Evolutionary conservation across 495 filamentous ascomycete species (phyloP), one percentile per base, ranked within the genome.

Genomic region (Xylaria flabelliformis): DNA sequence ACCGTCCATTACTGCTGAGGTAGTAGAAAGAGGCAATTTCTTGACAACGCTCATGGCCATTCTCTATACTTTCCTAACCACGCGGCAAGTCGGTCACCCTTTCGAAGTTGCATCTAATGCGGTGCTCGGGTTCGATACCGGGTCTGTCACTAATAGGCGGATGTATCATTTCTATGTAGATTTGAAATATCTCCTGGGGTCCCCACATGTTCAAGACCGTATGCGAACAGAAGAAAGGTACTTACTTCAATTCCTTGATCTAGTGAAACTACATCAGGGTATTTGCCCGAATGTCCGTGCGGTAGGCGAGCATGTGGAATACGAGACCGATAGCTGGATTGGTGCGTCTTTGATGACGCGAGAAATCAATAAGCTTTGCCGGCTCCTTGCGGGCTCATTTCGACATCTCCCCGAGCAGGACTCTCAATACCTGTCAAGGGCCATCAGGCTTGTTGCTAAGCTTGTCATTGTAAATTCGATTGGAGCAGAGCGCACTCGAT

Each of bases 151-250:
- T 0, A 99, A 98, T 79, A 85, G 97, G 56, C 90, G 96, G 10
- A 93, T 99, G 86, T 97, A 97, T 77, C 95, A 98, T 79, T 98
- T 98, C 85, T 98, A 97, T 86, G 85, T 92, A 36, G 95, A 98
- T 79, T 85, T 98, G 68, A 92, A 92, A 72, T 97, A 95, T 79
- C 91, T 99, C 34, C 91, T 97, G 67, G 90, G 90, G 21, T 95
- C 93, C 0, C 90, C 93, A 51, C 91, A 96, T 78, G 93, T 98
- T 15, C 93, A 97, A 76, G 88, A 92, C 63, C 90, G 91, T 44
- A 87, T 98, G 46, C 86, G 96, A 13, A 90, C 85, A 0, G 94
- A 98, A 78, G 89, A 92, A 61, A 89, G 93, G 71, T 98, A 98
- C 77, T 85, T 97, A 64, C 85, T 94, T 73, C 96, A 99, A 76